Base-by-base conservation (phyloP, 495 filamentous ascomycete genomes). In the Penicillium angulare region DNA sequence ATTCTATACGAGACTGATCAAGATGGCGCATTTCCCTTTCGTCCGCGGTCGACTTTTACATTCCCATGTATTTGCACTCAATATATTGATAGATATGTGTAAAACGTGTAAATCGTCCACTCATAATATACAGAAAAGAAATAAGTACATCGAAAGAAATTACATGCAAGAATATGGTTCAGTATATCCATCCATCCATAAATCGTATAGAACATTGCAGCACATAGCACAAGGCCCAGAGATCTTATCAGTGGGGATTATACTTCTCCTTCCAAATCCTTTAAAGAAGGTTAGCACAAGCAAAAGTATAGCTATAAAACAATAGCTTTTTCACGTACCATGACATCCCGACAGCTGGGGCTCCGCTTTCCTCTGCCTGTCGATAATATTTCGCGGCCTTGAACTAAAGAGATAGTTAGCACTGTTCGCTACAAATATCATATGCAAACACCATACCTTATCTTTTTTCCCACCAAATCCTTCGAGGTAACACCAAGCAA, bases 221-320 rank as follows among this genome's bases (percentile, higher is more conserved):
- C 21, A 41, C 21, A 41, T 41, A 5, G 20, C 12, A 13, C 10
- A 15, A 20, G 12, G n/a, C n/a, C 7, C 7, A 23, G 13, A 10
- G 22, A 22, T 12, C 26, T 7, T 15, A n/a, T 45, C 15, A 45
- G 16, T 86, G 75, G 53, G 89, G 82, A 63, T 88, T 82, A 70
- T 96, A 96, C 69, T 96, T 96, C 40, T 92, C 88, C 66, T 96
- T 96, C 91, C 90, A 95, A 54, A 96, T 95, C 91, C 91, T 96
- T 60, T 50, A 48, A 27, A 13, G 38, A 24, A 33, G n/a, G 40
- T 55, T 52, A 63, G 65, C 51, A 55, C 57, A 54, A 50, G 53
- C 55, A 48, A 49, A 44, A 53, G 40, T 52, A 45, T 2, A 47
- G n/a, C n/a, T n/a, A n/a, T n/a, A n/a, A n/a, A n/a, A n/a, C n/a